phyloP scores from a whole-genome alignment of 2,329 filamentous ascomycete species.

The Xylaria sp. region DNA sequence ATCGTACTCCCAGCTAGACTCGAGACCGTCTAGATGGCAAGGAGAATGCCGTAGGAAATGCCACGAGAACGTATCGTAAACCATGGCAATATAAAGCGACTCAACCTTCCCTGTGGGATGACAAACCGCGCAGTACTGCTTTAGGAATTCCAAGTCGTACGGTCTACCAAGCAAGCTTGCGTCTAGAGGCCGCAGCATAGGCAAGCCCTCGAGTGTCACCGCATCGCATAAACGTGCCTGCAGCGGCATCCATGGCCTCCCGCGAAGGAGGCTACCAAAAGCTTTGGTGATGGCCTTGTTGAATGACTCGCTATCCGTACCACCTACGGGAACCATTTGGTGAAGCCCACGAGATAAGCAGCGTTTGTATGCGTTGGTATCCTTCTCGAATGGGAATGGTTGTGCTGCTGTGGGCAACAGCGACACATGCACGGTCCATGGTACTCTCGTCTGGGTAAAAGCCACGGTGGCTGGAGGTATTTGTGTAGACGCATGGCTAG shows the following conservation, averaged over 20 bases:
- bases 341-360: slow-evolving; percentile 70
- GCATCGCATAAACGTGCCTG: slow-evolving; percentile 69
- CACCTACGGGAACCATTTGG: slow-evolving; percentile 65
- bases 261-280: slow-evolving; percentile 62
- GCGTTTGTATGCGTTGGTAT: slow-evolving; percentile 70
- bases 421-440: slow-evolving; percentile 70
- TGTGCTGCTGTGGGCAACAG: slow-evolving; percentile 65
- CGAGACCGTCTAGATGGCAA: slow-evolving; percentile 63
- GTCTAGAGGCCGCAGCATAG: slow-evolving; percentile 68
- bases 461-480: slow-evolving; percentile 5
- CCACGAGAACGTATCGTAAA: slow-evolving; percentile 66
- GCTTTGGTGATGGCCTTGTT: slow-evolving; percentile 59
- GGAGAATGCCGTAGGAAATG: slow-evolving; percentile 61
- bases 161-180: slow-evolving; percentile 54
- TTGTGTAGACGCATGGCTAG: slow-evolving; percentile 21
- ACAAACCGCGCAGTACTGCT: slow-evolving; percentile 65
- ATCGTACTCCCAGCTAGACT: slow-evolving; percentile 66
- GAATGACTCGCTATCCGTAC: slow-evolving; percentile 62
- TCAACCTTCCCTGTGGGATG: slow-evolving; percentile 66
- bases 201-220: slow-evolving; percentile 64
- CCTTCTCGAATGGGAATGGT: slow-evolving; percentile 70
- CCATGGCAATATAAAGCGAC: slow-evolving; percentile 70
- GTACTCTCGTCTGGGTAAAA: slow-evolving; percentile 33
- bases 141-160: slow-evolving; percentile 64
- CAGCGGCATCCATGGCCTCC: slow-evolving; percentile 67